phyloP scores from a whole-genome alignment of 345 rosid genomes.

The Eucalyptus curtisii region DNA sequence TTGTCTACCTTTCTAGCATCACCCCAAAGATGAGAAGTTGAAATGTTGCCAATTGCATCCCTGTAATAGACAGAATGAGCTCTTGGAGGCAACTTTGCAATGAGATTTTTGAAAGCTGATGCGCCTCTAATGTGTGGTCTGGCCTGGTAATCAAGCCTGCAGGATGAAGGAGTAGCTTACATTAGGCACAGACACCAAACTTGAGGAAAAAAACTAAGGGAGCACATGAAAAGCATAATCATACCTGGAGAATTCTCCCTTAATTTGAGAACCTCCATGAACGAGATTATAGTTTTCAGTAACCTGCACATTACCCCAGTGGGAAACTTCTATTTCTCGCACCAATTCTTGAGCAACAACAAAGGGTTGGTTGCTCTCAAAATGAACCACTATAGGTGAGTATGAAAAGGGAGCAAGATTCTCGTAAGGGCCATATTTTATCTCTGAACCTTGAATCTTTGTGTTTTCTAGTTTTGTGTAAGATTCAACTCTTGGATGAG shows the following conservation, averaged over 20 bases:
- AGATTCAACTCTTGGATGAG: slow-evolving; percentile 63
- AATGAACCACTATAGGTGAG: slow-evolving; percentile 66
- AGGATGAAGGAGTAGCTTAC: background rate
- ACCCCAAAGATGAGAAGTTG: slow-evolving; percentile 74
- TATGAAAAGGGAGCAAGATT: slow-evolving; percentile 52
- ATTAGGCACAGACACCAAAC: background rate
- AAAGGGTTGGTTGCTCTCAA: slow-evolving; percentile 78
- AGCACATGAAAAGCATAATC: background rate
- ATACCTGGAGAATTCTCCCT: slow-evolving; percentile 94
- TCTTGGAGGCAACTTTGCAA: slow-evolving; percentile 83
- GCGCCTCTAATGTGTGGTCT: slow-evolving; percentile 58
- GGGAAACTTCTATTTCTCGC: slow-evolving; percentile 89
- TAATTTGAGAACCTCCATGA: slow-evolving; percentile 75
- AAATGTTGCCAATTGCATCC: slow-evolving; percentile 97
- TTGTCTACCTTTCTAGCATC: slow-evolving; percentile 72
- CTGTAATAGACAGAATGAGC: slow-evolving; percentile 89
- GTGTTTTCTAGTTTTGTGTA: slow-evolving; percentile 64
- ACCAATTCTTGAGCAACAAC: slow-evolving; percentile 70
- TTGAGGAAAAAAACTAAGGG: background rate
- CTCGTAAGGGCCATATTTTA: slow-evolving; percentile 87
- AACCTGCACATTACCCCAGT: slow-evolving; percentile 91
- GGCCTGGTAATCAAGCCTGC: slow-evolving; percentile 78
- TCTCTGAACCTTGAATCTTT: slow-evolving; percentile 57
- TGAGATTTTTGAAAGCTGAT: slow-evolving; percentile 62
- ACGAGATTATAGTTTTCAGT: slow-evolving; percentile 72